phyloP scores from a whole-genome alignment of 345 rosid genomes.

The Diplotaxis tenuifolia region DNA sequence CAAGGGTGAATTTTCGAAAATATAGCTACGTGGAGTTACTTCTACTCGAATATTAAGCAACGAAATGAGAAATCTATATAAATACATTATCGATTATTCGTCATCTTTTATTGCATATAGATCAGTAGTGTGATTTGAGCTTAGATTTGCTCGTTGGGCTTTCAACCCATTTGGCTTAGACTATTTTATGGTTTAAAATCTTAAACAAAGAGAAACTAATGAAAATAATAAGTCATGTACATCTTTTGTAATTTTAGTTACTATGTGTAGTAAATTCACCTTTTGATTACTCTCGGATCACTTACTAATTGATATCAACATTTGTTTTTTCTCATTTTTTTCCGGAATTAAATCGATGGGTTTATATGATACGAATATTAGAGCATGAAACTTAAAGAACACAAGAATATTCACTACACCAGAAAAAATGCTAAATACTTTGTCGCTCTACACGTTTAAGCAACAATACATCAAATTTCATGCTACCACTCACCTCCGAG shows the following conservation, averaged over 20 bases:
- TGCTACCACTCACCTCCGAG: neutral
- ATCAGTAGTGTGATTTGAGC: neutral
- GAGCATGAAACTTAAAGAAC: too few relatives aligned
- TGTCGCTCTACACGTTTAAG: neutral
- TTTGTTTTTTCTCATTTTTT: too few relatives aligned
- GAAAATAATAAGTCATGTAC: neutral
- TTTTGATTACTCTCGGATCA: too few relatives aligned
- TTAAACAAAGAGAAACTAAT: neutral
- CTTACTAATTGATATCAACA: too few relatives aligned
- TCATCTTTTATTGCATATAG: neutral
- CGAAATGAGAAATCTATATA: neutral
- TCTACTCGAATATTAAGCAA: neutral
- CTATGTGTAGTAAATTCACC: too few relatives aligned
- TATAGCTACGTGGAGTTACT: neutral
- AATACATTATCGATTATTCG: neutral
- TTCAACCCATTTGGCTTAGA: conserved; percentile 11
- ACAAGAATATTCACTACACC: too few relatives aligned
- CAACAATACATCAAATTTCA: too few relatives aligned
- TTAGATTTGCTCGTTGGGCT: conserved; percentile 2
- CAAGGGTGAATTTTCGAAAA: neutral
- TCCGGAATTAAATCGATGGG: too few relatives aligned
- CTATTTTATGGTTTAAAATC: neutral
- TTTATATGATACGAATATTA: too few relatives aligned
- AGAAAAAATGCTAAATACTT: too few relatives aligned
- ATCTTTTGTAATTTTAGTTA: too few relatives aligned